A percentile compares a stretch with the other conserved stretches of the same genome.
These are phyloP conservation scores for Myxozyma mucilagina DNA, from an alignment of 805 yeast genomes.

Conservation along the genomic window DNA sequence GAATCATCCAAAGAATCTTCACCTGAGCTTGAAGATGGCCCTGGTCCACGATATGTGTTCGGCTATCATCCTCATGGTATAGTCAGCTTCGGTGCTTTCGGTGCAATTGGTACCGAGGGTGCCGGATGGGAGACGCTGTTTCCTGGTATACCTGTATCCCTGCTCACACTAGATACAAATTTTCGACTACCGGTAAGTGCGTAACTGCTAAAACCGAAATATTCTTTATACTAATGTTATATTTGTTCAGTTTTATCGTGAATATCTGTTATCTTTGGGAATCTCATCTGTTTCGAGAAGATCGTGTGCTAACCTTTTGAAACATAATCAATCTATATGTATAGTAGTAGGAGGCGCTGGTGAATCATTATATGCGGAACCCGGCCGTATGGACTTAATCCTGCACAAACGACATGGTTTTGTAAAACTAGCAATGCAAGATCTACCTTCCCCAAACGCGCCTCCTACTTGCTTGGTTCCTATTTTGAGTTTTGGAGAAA, in stretches of 20 bases:
- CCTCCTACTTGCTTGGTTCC: constrained; percentile 77
- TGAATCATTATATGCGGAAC: constrained; percentile 71
- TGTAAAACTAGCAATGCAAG: constrained; percentile 70
- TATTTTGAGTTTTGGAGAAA: constrained; percentile 88
- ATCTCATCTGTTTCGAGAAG: constrained; percentile 77
- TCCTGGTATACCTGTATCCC: constrained; percentile 80
- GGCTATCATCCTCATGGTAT: constrained; percentile 98
- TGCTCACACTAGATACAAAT: constrained; percentile 79
- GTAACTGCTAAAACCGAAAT: neutral
- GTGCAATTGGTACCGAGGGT: constrained; percentile 80
- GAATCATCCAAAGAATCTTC: neutral
- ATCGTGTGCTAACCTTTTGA: constrained; percentile 66
- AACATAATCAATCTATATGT: constrained; percentile 70
- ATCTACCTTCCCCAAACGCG: constrained; percentile 44
- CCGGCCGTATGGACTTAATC: constrained; percentile 64
- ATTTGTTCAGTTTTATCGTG: constrained; percentile 60
- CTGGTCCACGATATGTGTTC: constrained; percentile 62
- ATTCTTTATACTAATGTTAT: neutral
- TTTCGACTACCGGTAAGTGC: constrained; percentile 63
- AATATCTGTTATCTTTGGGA: constrained; percentile 78
- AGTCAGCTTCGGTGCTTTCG: constrained; percentile 87
- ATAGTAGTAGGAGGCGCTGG: constrained; percentile 96
- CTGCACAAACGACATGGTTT: constrained; percentile 82
- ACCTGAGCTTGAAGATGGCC: neutral
- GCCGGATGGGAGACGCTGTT: constrained; percentile 65